phyloP scores from a whole-genome alignment of 2,329 filamentous ascomycete genomes.

The Colletotrichum karsti region DNA sequence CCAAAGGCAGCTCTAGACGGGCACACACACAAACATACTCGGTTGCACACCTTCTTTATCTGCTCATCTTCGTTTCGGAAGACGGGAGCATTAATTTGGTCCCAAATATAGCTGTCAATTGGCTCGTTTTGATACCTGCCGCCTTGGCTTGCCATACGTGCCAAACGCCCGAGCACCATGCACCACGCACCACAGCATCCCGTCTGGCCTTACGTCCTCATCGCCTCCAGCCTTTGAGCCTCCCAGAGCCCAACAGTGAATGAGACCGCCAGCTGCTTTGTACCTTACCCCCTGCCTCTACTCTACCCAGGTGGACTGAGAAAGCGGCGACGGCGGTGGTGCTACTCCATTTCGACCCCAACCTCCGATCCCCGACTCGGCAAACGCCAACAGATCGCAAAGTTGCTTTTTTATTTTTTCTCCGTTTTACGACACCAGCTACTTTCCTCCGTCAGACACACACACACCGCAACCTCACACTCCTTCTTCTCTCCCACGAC shows the following conservation, averaged over 20 bases:
- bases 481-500: not conserved
- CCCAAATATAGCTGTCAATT: slow-evolving; percentile 24
- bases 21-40: not conserved
- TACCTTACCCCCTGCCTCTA: too few species aligned
- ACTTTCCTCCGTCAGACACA: not conserved
- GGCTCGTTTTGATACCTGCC: slow-evolving; percentile 9
- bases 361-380: slow-evolving; percentile 27
- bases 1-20: not conserved
- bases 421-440: slow-evolving; percentile 12
- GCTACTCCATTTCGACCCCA: slow-evolving; percentile 24
- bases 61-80: slow-evolving; percentile 17
- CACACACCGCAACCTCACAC: slow-evolving; percentile 8
- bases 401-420: slow-evolving; percentile 5
- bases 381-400: slow-evolving; percentile 21
- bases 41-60: not conserved
- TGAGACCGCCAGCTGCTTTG: too few species aligned
- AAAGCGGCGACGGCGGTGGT: not conserved
- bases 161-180: slow-evolving; percentile 7
- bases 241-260: not conserved
- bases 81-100: slow-evolving; percentile 21
- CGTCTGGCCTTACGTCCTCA: too few species aligned
- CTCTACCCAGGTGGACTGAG: not conserved
- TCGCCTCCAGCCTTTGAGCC: not conserved
- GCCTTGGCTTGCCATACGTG: not conserved
- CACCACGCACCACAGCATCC: too few species aligned